Evolutionary conservation across 345 rosid genomes (phyloP).

Genomic region (Isatis tinctoria): DNA sequence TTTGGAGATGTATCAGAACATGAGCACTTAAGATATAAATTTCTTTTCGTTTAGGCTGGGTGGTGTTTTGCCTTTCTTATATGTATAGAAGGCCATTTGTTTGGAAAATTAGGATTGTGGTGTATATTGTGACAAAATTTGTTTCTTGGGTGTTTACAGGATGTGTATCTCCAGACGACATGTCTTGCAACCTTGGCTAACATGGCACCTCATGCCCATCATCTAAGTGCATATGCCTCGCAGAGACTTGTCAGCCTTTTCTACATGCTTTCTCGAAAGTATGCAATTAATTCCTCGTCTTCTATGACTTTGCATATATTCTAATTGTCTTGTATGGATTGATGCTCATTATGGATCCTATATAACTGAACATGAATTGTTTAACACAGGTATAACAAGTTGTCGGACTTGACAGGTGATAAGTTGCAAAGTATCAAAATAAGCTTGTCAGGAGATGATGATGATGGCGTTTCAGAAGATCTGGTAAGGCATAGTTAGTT

Average conservation of each 20-base stretch:
- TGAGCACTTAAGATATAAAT: neutral
- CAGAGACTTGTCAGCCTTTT: slow-evolving; percentile 97
- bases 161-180: slow-evolving; percentile 95
- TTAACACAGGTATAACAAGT: slow-evolving; percentile 75
- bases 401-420: slow-evolving; percentile 64
- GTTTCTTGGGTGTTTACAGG: slow-evolving; percentile 45
- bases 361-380: slow-evolving; percentile 9
- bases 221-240: slow-evolving; percentile 94
- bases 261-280: slow-evolving; percentile 96
- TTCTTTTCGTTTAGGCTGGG: neutral
- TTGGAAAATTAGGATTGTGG: slow-evolving; percentile 2
- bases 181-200: slow-evolving; percentile 96
- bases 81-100: neutral
- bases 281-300: slow-evolving; percentile 22
- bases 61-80: neutral
- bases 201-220: slow-evolving; percentile 98
- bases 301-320: neutral
- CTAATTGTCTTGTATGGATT: neutral
- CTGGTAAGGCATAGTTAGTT: slow-evolving; percentile 44
- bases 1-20: slow-evolving; percentile 2
- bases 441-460: slow-evolving; percentile 47
- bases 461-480: slow-evolving; percentile 61
- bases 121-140: neutral
- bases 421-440: slow-evolving; percentile 44
- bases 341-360: neutral